Conservation (phyloP, 192 early-diverging fungal species). For the Thamnidium elegans region DNA sequence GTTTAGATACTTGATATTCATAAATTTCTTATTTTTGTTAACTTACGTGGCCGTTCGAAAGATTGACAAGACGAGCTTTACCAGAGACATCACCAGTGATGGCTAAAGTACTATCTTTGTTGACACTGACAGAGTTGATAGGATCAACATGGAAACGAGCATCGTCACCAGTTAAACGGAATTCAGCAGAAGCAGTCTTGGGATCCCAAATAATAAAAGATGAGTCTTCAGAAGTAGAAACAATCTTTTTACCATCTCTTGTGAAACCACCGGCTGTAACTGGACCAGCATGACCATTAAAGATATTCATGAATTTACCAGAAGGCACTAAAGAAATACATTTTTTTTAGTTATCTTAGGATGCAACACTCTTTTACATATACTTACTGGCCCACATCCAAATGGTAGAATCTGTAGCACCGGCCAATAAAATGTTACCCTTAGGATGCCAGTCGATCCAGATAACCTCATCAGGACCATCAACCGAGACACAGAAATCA, state of each 20-base stretch:
- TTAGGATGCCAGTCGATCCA: conserved; percentile 97
- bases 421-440: conserved; percentile 88
- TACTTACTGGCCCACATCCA: conserved; percentile 90
- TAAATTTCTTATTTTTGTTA: neutral
- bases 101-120: conserved; percentile 71
- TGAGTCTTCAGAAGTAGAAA: conserved; percentile 83
- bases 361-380: neutral
- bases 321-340: conserved; percentile 55
- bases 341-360: neutral
- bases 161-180: conserved; percentile 66
- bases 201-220: conserved; percentile 91
- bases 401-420: conserved; percentile 80
- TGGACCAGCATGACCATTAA: conserved; percentile 81
- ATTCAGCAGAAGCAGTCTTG: conserved; percentile 69
- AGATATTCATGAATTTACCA: conserved; percentile 92
- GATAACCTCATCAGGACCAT: conserved; percentile 77
- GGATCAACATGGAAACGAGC: conserved; percentile 81
- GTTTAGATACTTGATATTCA: neutral
- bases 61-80: conserved; percentile 73
- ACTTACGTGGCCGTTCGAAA: conserved; percentile 65
- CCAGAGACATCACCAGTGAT: conserved; percentile 82
- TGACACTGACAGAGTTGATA: conserved; percentile 73
- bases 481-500: conserved; percentile 62
- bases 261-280: conserved; percentile 90
- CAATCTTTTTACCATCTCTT: conserved; percentile 83